A percentile compares a stretch with the other conserved stretches of the same genome.
Evolutionary conservation across 768 basidiomycete species (phyloP).

Genomic region (Kwoniella bestiolae): DNA sequence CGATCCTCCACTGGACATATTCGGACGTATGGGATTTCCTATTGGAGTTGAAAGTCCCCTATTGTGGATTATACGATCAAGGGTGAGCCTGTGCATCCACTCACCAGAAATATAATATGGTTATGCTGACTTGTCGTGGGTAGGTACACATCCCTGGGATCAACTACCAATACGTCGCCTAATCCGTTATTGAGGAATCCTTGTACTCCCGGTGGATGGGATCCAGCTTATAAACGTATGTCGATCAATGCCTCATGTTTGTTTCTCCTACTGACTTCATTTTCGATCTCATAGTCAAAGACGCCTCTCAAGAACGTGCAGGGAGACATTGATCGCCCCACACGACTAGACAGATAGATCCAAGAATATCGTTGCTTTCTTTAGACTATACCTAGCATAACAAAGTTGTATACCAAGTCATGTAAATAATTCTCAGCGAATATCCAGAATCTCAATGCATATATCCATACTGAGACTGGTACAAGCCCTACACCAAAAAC

Average conservation of each 20-base stretch:
- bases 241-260: slow-evolving; percentile 3
- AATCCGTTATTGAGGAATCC: slow-evolving; percentile 73
- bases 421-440: not conserved
- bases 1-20: slow-evolving; percentile 95
- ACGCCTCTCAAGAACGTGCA: slow-evolving; percentile 26
- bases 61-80: slow-evolving; percentile 86
- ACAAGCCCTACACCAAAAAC: not conserved
- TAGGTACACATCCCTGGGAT: slow-evolving; percentile 97
- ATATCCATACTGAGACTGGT: not conserved
- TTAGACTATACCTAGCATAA: not conserved
- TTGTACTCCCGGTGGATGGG: slow-evolving; percentile 23
- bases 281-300: slow-evolving; percentile 14
- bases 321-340: slow-evolving; percentile 25
- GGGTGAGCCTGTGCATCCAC: slow-evolving; percentile 65
- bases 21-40: slow-evolving; percentile 87
- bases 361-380: no score
- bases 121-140: not conserved
- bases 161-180: slow-evolving; percentile 89
- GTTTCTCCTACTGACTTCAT: not conserved
- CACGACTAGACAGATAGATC: not conserved
- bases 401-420: not conserved
- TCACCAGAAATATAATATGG: not conserved
- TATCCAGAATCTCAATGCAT: not conserved
- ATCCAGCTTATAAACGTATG: slow-evolving; percentile 53
- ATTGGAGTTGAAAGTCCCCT: slow-evolving; percentile 72